Base-by-base conservation (phyloP, 352 stramenopile species). In the Phytophthora macrochlamydospora region DNA sequence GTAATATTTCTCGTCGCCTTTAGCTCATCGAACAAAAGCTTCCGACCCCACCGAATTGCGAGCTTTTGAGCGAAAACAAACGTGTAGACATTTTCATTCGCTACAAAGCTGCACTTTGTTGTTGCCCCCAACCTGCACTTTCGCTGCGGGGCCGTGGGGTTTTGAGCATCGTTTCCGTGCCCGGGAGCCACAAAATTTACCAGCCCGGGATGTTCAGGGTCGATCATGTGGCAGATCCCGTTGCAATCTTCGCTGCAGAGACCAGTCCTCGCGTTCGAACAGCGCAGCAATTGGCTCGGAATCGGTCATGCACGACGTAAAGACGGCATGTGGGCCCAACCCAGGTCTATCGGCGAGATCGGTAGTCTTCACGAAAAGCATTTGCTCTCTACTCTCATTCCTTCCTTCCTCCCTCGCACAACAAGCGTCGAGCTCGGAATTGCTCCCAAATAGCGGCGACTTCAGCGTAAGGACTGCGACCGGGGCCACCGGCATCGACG, bases 181-280 rank as follows among this genome's bases (percentile, higher is more conserved):
- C 18, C 18, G 45, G n/a, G 9, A 69, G 50, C 65, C 65, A 73
- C 51, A 65, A 53, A 48, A 52, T 69, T 64, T 43, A 62, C 56
- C 62, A 71, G 68, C 54, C 59, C 33, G 46, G 11, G 59, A 69
- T 55, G 59, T 30, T 67, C 51, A 48, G 37, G 35, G 59, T 59
- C 69, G 69, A 71, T 75, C 67, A 50, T 65, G 1, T 49, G 33
- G 29, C 67, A 53, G 35, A 75, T 75, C 67, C 55, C 58, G 42
- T 42, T 68, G 71, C 72, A 57, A 71, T 72, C 63, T 58, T 59
- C 9, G 24, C 30, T 62, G 57, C 58, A 70, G 59, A 73, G 59
- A 70, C 64, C 51, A 45, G 49, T 37, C 49, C 12, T 51, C 31
- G 5, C 35, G 32, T 29, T 46, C 51, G 14, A 71, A 65, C 53